These are phyloP conservation scores for Solanum aculeatissimum DNA, from an alignment of 305 asterid genomes.

Conservation along the genomic window DNA sequence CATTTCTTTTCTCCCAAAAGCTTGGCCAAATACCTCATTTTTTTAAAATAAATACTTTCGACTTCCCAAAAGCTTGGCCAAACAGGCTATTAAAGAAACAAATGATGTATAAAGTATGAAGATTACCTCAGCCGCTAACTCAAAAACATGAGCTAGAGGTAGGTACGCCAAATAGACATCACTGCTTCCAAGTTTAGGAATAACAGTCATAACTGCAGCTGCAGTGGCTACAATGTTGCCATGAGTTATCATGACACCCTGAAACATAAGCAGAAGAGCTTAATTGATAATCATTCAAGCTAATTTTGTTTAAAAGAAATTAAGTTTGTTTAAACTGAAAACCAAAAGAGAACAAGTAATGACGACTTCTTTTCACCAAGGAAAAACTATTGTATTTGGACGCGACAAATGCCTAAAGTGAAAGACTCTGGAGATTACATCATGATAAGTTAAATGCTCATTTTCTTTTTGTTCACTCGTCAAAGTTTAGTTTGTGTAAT, in stretches of 20 bases:
- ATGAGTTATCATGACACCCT: conserved; percentile 96
- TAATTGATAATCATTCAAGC: background rate
- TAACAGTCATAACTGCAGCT: conserved; percentile 80
- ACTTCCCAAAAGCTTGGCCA: background rate
- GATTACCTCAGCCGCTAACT: conserved; percentile 83
- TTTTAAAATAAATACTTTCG: too few species aligned
- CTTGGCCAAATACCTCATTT: background rate
- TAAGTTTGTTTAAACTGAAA: background rate
- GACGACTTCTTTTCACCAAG: background rate
- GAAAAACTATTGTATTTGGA: background rate
- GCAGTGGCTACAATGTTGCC: conserved; percentile 81
- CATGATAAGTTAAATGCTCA: background rate
- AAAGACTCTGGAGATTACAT: background rate
- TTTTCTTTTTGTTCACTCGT: background rate
- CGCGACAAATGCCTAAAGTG: background rate
- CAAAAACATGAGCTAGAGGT: conserved; percentile 89
- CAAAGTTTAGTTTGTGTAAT: background rate
- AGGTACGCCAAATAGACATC: conserved; percentile 77
- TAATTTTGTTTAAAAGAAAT: background rate
- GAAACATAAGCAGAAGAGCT: background rate
- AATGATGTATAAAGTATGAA: background rate
- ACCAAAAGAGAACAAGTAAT: background rate
- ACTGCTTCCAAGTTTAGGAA: conserved; percentile 51
- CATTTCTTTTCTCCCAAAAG: background rate
- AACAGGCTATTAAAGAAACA: background rate